These are phyloP conservation scores for Closterium sp. DNA, from an alignment of 139 green algal genomes.

Conservation along the genomic window DNA sequence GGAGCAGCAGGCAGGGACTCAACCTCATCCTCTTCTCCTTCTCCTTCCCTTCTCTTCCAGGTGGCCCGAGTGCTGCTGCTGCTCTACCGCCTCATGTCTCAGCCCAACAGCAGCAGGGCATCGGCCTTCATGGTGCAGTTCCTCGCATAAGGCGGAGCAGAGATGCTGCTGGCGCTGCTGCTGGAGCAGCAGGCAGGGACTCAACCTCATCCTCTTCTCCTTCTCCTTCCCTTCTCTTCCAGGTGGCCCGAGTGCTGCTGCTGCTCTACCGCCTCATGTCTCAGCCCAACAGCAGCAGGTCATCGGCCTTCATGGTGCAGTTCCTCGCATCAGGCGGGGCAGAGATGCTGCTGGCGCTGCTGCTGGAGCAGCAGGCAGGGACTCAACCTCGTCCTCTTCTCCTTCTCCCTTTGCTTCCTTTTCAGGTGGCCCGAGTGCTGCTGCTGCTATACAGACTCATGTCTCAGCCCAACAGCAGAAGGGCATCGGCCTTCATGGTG, in stretches of 20 bases:
- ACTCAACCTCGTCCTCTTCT: background rate
- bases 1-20: no score
- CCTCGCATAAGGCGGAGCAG: no score
- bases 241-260: slow-evolving; percentile 46
- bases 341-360: slow-evolving; percentile 38
- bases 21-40: no score
- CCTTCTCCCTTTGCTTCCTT: background rate
- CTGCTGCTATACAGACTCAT: slow-evolving; percentile 38
- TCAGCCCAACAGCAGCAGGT: slow-evolving; percentile 31
- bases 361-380: slow-evolving; percentile 5
- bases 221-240: background rate
- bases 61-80: no score
- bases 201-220: no score
- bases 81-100: no score
- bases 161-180: no score
- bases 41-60: no score
- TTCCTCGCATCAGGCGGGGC: background rate
- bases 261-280: slow-evolving; percentile 45
- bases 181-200: no score
- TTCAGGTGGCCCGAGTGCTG: slow-evolving; percentile 42
- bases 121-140: no score
- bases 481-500: slow-evolving; percentile 16
- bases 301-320: slow-evolving; percentile 22
- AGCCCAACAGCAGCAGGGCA: no score
- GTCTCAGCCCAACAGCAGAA: slow-evolving; percentile 36